Evolutionary conservation across 441 rosid species (phyloP), one percentile per base, ranked within the genome.

Genomic region (Corymbia calophylla): DNA sequence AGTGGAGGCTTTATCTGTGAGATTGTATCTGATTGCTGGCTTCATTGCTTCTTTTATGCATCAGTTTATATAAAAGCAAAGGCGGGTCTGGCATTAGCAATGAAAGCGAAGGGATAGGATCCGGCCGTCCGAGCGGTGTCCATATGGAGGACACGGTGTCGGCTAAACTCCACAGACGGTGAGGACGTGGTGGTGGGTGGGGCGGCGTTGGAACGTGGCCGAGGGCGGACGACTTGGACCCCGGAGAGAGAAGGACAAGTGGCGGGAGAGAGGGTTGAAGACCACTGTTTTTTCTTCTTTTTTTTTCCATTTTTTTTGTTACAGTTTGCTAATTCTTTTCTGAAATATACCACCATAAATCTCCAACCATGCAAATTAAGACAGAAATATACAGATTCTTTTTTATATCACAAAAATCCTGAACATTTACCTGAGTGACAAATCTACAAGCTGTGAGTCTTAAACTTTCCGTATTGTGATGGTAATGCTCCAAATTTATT

Each of bases 401-500:
- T 58, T 58, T 25, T 23, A 58, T 58, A 4, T 58, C 14, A 25
- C 0, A 14, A 10, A 25, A 25, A 58, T 0, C 29, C n/a, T 13
- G 5, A 58, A 58, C n/a, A 58, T 58, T 58, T 25, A 58, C 14
- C 3, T 9, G 3, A 13, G 25, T 58, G n/a, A 58, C n/a, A 0
- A 58, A 58, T 9, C 44, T 39, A 39, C 44, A 39, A 39, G 5
- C 44, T 39, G 44, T 39, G 44, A 58, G 4, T 58, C 64, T n/a
- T 58, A 9, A 58, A 58, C 1, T 58, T 58, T 58, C 25, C 1
- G 1, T 5, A 2, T 58, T 1, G 3, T 0, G 29, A 58, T 23
- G 2, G n/a, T 10, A 25, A 25, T 58, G 25, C 25, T 6, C n/a
- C 1, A 25, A 58, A 58, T 5, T 58, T 58, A 58, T 58, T 58